Conservation (phyloP, 169 alveolate genomes). For the Plasmodium ovale region DNA sequence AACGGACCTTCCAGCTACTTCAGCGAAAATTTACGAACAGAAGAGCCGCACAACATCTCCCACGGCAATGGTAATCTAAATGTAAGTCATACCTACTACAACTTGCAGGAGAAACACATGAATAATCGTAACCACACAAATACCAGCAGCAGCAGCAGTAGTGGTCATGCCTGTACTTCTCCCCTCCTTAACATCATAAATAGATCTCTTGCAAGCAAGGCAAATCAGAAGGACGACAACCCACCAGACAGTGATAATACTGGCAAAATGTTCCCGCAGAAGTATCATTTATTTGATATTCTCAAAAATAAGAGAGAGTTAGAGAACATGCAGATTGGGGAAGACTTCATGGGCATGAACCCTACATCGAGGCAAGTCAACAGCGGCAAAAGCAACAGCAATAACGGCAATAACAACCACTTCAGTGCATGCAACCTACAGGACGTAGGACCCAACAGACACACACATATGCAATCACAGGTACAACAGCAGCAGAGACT, state of each 20-base stretch:
- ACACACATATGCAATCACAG: no score
- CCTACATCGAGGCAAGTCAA: neutral
- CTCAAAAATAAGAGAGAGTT: constrained; percentile 11
- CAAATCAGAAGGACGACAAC: neutral
- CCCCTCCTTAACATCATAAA: constrained; percentile 35
- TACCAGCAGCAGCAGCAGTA: neutral
- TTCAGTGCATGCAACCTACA: no score
- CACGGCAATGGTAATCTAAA: neutral
- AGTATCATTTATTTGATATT: constrained; percentile 11
- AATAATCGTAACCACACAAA: neutral
- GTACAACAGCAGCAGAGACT: no score
- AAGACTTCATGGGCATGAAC: neutral
- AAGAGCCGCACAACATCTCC: neutral
- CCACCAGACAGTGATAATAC: neutral
- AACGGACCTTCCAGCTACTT: neutral
- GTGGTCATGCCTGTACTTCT: neutral
- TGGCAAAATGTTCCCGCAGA: neutral
- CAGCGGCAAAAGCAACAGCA: constrained; percentile 3
- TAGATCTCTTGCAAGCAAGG: constrained; percentile 1
- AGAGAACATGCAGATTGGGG: no score
- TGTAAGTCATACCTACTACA: neutral
- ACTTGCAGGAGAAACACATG: neutral
- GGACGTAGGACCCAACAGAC: no score
- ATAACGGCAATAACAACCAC: neutral
- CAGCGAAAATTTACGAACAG: neutral